Evolutionary conservation across 768 basidiomycete species (phyloP), one percentile per base, ranked within the genome.

Genomic region (Termitomyces titanicus): DNA sequence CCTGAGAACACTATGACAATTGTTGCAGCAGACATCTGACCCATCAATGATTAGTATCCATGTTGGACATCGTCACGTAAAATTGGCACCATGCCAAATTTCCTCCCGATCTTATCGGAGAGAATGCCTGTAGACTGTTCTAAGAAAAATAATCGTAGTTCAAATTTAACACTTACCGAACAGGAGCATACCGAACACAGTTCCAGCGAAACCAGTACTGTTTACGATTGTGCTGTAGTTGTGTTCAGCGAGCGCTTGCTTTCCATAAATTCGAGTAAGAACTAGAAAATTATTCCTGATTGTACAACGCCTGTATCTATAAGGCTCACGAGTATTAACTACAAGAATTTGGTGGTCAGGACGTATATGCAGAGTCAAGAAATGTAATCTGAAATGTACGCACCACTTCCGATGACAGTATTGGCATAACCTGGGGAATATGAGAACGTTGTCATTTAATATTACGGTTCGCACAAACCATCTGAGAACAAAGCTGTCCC

Each of bases 401-500:
- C 67, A 89, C 88, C 87, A 66, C 66, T 77, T 55, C 89, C 88
- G 59, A 92, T 90, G 60, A 89, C 75, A 63, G 79, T 81, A 67
- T 90, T 91, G n/a, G 88, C 84, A 66, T 91, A 92, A 22, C 89
- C 88, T 90, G 20, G 33, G 6, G 10, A 11, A 29, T 15, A 51
- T 49, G 35, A n/a, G 42, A 47, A n/a, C n/a, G 46, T 8, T 54
- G n/a, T 47, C 53, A 20, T 46, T 37, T 29, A 43, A 37, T n/a
- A 17, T 3, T 13, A 37, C 38, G 20, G 12, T 40, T 29, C 20
- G 48, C 47, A 40, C 39, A 20, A 68, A 86, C 89, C 90, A 66
- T 92, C 90, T 18, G 89, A 91, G 71, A 92, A 92, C 43, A 92
- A 74, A 37, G 90, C 90, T 2, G 90, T 92, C 63, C 90, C 90